phyloP scores from a whole-genome alignment of 2,329 filamentous ascomycete species.

The Penicillium sp. region DNA sequence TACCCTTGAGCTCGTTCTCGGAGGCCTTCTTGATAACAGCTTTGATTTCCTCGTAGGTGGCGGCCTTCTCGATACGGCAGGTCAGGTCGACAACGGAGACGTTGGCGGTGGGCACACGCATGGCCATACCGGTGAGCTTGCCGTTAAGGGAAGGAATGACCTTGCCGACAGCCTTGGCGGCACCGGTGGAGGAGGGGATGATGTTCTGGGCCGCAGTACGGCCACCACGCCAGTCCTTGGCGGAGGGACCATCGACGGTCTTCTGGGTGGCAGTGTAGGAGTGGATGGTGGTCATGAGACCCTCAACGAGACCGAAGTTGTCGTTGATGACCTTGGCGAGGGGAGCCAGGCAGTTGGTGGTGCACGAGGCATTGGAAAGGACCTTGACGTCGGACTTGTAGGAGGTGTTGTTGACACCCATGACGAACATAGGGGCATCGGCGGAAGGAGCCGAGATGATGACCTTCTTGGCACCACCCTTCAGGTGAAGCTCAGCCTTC shows the following conservation, averaged over 20 bases:
- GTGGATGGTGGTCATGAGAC: conserved; percentile 99
- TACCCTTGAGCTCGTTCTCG: conserved; percentile 78
- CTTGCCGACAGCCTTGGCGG: conserved; percentile 99
- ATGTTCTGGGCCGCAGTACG: conserved; percentile 99
- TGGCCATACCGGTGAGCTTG: conserved; percentile 99
- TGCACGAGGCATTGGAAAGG: conserved; percentile 99
- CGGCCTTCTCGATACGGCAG: conserved; percentile 85
- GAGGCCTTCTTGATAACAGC: conserved; percentile 79
- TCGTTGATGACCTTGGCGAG: conserved; percentile 99
- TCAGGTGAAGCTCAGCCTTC: conserved; percentile 90
- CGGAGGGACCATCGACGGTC: conserved; percentile 95
- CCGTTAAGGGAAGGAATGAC: conserved; percentile 96
- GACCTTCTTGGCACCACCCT: conserved; percentile 97
- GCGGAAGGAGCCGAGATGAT: conserved; percentile 57
- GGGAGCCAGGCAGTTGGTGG: conserved; percentile 99
- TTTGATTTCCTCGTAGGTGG: conserved; percentile 78
- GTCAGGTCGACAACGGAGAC: conserved; percentile 99
- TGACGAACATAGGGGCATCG: conserved; percentile 99
- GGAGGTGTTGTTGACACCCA: conserved; percentile 94
- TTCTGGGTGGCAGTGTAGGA: conserved; percentile 99
- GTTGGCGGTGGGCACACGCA: conserved; percentile 98
- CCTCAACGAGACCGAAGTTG: conserved; percentile 95
- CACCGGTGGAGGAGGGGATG: conserved; percentile 98
- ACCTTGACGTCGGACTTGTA: conserved; percentile 89
- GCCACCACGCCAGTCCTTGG: conserved; percentile 99